Conservation (phyloP, 176 grass and related monocot genomes). For the Triticum turgidum region DNA sequence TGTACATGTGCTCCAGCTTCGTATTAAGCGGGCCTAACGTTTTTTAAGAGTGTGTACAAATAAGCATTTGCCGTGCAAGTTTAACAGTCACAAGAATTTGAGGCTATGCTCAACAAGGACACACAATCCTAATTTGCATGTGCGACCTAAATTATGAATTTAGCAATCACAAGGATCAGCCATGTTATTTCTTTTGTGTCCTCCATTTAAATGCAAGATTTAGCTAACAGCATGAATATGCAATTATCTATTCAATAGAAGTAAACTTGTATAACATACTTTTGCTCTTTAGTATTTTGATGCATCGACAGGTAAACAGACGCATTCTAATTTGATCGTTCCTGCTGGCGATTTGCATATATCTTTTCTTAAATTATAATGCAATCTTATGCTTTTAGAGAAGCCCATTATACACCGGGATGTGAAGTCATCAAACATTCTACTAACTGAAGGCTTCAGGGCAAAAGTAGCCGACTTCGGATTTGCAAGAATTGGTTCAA, state of each 20-base stretch:
- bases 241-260: background rate
- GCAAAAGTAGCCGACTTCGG: constrained; percentile 99
- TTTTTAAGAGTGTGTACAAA: background rate
- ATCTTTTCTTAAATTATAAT: constrained; percentile 7
- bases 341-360: background rate
- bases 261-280: background rate
- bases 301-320: background rate
- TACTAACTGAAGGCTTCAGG: constrained; percentile 74
- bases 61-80: background rate
- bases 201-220: background rate
- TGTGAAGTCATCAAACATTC: constrained; percentile 92
- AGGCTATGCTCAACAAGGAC: background rate
- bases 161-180: background rate
- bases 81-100: background rate
- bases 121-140: background rate
- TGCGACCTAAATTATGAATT: background rate
- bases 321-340: constrained; percentile 3
- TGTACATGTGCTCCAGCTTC: background rate
- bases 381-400: constrained; percentile 54
- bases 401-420: constrained; percentile 95
- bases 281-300: background rate
- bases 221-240: background rate
- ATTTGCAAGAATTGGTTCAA: constrained; percentile 80
- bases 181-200: background rate
- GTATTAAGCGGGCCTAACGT: background rate